A percentile compares a stretch with the other conserved stretches of the same genome.
phyloP scores from a whole-genome alignment of 2,329 filamentous ascomycete genomes.

The Beauveria rudraprayagi region DNA sequence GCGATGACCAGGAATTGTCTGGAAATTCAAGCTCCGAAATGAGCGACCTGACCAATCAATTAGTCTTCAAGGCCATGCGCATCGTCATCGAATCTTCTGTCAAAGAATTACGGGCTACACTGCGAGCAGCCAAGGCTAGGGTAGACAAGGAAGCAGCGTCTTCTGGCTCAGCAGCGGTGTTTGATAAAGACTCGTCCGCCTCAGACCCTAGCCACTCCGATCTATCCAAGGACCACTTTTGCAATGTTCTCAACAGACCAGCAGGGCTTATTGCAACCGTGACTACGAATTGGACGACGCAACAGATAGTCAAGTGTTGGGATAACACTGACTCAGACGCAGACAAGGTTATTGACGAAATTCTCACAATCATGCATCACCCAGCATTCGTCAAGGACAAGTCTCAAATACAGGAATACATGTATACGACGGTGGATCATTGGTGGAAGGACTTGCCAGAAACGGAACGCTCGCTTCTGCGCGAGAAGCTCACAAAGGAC shows the following conservation, averaged over 20 bases:
- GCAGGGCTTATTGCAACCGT: conserved; percentile 22
- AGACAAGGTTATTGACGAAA: conserved; percentile 67
- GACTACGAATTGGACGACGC: conserved; percentile 22
- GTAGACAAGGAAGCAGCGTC: conserved; percentile 32
- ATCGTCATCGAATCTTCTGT: conserved; percentile 86
- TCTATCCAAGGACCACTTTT: conserved; percentile 73
- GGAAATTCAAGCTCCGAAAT: conserved; percentile 17
- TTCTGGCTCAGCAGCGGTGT: conserved; percentile 48
- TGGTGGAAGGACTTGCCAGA: conserved; percentile 55
- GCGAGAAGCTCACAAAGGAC: conserved; percentile 20
- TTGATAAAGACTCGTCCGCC: conserved; percentile 64
- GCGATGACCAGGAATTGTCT: conserved; percentile 14
- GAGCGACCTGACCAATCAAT: conserved; percentile 76
- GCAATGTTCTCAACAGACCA: conserved; percentile 48
- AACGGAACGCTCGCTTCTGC: conserved; percentile 16
- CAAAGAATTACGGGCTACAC: conserved; percentile 65
- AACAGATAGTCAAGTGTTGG: conserved; percentile 42
- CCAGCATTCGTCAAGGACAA: conserved; percentile 66
- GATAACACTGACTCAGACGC: conserved; percentile 70
- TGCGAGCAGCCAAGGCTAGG: conserved; percentile 39
- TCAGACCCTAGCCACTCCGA: conserved; percentile 70
- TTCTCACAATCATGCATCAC: conserved; percentile 75
- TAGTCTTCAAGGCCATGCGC: conserved; percentile 76
- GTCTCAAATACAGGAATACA: conserved; percentile 68
- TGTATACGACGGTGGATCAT: conserved; percentile 70